A percentile compares a stretch with the other conserved stretches of the same genome.
Conservation (phyloP, 257 asterid species). For the Nicotiana tabacum region DNA sequence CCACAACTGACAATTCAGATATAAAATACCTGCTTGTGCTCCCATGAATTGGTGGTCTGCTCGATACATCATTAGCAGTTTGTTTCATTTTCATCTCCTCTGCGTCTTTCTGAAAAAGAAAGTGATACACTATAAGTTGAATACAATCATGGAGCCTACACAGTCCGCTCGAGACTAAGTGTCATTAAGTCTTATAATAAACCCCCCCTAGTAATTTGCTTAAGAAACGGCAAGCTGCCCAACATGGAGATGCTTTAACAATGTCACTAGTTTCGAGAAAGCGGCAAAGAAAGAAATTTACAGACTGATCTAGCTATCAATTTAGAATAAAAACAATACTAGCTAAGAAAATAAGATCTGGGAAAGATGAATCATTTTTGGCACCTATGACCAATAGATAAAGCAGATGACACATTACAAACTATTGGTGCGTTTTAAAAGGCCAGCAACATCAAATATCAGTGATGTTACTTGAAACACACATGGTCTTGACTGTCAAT, state of each 20-base stretch:
- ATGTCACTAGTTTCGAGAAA: neutral
- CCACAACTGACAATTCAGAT: neutral
- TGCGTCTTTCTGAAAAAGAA: conserved; percentile 55
- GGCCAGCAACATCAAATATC: neutral
- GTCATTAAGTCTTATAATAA: neutral
- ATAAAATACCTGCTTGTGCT: conserved; percentile 65
- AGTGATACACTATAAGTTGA: conserved; percentile 13
- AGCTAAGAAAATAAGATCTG: neutral
- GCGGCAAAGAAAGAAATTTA: neutral
- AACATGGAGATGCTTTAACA: neutral
- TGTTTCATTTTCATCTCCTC: conserved; percentile 43
- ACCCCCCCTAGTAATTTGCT: neutral
- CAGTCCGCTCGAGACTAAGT: neutral
- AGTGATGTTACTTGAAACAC: neutral
- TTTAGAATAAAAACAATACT: neutral
- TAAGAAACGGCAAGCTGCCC: neutral
- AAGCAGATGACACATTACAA: neutral
- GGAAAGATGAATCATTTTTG: neutral
- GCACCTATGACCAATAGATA: neutral
- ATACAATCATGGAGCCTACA: neutral
- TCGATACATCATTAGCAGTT: conserved; percentile 29
- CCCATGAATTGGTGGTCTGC: conserved; percentile 48
- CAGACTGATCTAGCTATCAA: neutral
- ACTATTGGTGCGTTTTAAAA: neutral
- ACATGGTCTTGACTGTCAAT: neutral